A percentile compares a stretch with the other conserved stretches of the same genome.
These are phyloP conservation scores for Suillus americanus DNA, from an alignment of 768 basidiomycete species.

Conservation along the genomic window DNA sequence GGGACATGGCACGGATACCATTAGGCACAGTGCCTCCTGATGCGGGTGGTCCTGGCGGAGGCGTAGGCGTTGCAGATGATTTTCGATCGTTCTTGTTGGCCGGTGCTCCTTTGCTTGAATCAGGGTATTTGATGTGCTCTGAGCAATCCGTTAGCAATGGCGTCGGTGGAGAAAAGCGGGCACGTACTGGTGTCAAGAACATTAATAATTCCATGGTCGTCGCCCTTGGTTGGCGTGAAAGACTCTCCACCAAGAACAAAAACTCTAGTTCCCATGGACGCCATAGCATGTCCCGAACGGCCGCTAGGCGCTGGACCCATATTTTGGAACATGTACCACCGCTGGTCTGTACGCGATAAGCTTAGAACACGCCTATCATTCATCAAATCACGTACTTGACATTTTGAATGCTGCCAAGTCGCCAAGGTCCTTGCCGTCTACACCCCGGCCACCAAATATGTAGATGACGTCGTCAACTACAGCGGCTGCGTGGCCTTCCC, in stretches of 20 bases:
- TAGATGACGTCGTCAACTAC: conserved; percentile 98
- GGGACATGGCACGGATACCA: conserved; percentile 64
- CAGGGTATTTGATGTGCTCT: conserved; percentile 96
- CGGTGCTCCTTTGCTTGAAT: conserved; percentile 48
- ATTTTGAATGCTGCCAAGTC: conserved; percentile 98
- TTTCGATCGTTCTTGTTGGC: conserved; percentile 37
- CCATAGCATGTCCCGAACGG: conserved; percentile 98
- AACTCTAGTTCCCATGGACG: conserved; percentile 82
- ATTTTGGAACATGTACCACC: conserved; percentile 99
- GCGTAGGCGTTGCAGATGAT: conserved; percentile 42
- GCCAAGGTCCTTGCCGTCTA: conserved; percentile 93
- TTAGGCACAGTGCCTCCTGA: conserved; percentile 32
- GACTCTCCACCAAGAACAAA: conserved; percentile 96
- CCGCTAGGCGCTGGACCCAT: conserved; percentile 96
- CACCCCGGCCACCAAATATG: conserved; percentile 94
- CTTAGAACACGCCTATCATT: conserved; percentile 15
- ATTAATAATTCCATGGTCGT: conserved; percentile 83
- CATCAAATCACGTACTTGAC: conserved; percentile 65
- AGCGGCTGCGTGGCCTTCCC: conserved; percentile 96
- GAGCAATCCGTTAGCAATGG: conserved; percentile 11
- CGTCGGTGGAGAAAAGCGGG: neutral
- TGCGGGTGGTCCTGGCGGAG: conserved; percentile 29
- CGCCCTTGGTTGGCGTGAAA: conserved; percentile 65
- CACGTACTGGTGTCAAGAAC: conserved; percentile 91
- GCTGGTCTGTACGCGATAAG: conserved; percentile 60